Base-by-base conservation (phyloP, 805 yeast species). In the Sugiyamaella floridensis region DNA sequence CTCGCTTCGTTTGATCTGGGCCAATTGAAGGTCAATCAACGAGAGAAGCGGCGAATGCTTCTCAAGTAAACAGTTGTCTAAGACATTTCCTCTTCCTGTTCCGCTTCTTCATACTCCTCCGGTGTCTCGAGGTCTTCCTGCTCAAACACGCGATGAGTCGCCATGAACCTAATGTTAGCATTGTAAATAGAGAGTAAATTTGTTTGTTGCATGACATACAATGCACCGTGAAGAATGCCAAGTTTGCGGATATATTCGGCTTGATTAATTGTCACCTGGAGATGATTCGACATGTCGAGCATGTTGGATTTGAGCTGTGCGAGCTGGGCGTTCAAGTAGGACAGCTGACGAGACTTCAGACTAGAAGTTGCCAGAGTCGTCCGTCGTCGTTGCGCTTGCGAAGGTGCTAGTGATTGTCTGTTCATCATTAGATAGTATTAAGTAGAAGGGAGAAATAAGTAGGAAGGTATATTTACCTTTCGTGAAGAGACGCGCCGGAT, bases 241-340 rank as follows among this genome's bases (percentile, higher is more conserved):
- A 82, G 64, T 52, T 73, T 71, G 58, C 78, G 75, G 34, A 82
- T 78, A 20, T 73, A 68, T 53, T 75, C 72, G 40, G 76, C 80
- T 58, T 82, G 86, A 19, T 72, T 71, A 8, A 76, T 67, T 2
- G 85, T 78, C 9, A 76, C 76, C 41, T 71, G 69, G 32, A 82
- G 63, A 53, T 80, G 64, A 51, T 71, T 75, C 57, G 79, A 79
- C 60, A 82, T 72, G 51, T 80, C 83, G 8, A 72, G 60, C 14
- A 81, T 57, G 56, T 81, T 81, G 7, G 83, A 77, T 55, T 79
- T 81, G n/a, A 81, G 66, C 57, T 77, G 76, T 0, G 79, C 77
- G n/a, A 79, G 63, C 58, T 79, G 81, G 28, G 79, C 71, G 53
- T 76, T 77, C 28, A 78, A 65, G 57, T 76, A 79, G 37, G 79